Evolutionary conservation across 768 basidiomycete species (phyloP).

Genomic region (Cystobasidium tubakii): DNA sequence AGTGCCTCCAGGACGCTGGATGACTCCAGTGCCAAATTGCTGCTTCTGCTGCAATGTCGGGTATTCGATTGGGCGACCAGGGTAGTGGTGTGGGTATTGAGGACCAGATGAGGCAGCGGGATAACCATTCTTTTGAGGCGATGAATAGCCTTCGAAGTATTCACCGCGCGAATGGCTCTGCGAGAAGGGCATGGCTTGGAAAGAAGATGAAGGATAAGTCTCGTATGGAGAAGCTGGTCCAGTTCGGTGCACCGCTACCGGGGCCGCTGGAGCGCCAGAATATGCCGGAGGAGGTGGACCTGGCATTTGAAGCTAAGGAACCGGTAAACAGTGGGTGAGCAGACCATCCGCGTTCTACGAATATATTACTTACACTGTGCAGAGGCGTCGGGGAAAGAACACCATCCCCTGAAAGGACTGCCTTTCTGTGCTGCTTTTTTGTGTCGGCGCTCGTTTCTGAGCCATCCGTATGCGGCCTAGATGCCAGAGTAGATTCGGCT

Average conservation of each 20-base stretch:
- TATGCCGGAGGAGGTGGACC: conserved; percentile 8
- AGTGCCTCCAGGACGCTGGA: neutral
- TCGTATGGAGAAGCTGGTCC: conserved; percentile 36
- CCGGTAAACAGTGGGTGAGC: neutral
- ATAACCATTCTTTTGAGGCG: neutral
- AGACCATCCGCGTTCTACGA: neutral
- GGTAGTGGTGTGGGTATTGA: neutral
- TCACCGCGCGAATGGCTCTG: neutral
- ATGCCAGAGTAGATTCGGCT: neutral
- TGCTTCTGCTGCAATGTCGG: conserved; percentile 27
- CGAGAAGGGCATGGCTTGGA: neutral
- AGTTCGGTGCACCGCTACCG: conserved; percentile 30
- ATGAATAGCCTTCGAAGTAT: conserved; percentile 23
- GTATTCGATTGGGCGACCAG: conserved; percentile 11
- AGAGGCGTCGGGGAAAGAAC: neutral
- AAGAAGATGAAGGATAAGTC: conserved; percentile 24
- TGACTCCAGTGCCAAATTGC: neutral
- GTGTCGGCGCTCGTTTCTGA: conserved; percentile 7
- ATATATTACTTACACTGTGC: neutral
- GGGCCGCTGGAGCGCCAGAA: neutral
- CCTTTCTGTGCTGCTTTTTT: conserved; percentile 26
- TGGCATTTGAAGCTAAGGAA: neutral
- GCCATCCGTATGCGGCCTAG: neutral
- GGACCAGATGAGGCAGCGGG: neutral
- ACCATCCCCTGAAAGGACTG: conserved; percentile 33